A percentile compares a stretch with the other conserved stretches of the same genome.
These are phyloP conservation scores for Heracleum sosnowskyi DNA, from an alignment of 129 eudicot species.

Conservation along the genomic window DNA sequence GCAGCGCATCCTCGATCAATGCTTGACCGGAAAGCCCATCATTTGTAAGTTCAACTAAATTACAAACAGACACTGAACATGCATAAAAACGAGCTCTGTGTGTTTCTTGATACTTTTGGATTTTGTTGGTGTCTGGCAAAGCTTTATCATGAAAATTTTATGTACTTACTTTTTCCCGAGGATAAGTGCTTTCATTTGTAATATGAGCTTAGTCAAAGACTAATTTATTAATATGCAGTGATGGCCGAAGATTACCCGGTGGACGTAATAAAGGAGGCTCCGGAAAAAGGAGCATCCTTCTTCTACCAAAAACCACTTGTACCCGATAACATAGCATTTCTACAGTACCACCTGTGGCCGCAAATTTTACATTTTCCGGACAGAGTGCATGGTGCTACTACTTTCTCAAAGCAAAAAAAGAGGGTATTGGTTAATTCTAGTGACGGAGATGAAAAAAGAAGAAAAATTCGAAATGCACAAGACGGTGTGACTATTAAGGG, in stretches of 20 bases:
- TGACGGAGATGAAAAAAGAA: background rate
- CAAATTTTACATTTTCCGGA: no score
- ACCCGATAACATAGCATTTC: background rate
- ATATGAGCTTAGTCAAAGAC: background rate
- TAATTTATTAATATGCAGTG: background rate
- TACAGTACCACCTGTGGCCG: background rate
- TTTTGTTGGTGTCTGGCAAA: no score
- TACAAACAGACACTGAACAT: no score
- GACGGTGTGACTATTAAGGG: background rate
- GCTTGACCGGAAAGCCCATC: background rate
- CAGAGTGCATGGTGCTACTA: background rate
- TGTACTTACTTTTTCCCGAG: no score
- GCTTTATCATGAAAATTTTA: no score
- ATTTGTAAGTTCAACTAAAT: background rate
- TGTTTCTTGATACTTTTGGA: no score
- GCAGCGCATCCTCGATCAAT: background rate
- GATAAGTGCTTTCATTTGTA: no score
- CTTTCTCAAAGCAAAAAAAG: background rate
- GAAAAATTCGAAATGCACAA: background rate
- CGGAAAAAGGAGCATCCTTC: background rate
- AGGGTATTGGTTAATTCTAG: no score
- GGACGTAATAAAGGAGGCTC: background rate
- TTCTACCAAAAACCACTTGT: background rate
- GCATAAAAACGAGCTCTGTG: no score
- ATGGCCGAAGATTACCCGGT: background rate